phyloP scores from a whole-genome alignment of 371 early-diverging fungal genomes.

The Apophysomyces elegans region DNA sequence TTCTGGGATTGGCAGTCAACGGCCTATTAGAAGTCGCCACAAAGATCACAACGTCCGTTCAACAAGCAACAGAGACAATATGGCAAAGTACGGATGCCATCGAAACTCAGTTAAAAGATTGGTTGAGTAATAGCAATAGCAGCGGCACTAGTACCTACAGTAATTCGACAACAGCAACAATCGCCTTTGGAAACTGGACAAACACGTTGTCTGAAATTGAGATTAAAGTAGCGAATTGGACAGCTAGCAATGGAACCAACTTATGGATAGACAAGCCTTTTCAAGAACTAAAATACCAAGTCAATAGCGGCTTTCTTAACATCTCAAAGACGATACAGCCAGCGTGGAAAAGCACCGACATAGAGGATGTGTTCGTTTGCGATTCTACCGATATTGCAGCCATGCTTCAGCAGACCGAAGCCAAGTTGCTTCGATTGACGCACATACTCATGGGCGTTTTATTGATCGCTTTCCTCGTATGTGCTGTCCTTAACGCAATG shows the following conservation, averaged over 20 bases:
- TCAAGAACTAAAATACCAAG: constrained; percentile 20
- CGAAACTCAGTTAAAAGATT: constrained; percentile 1
- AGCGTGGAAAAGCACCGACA: neutral
- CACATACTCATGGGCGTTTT: neutral
- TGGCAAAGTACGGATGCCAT: constrained; percentile 15
- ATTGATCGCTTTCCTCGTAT: neutral
- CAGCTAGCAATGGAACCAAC: constrained; percentile 23
- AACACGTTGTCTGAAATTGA: constrained; percentile 23
- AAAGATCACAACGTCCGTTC: constrained; percentile 28
- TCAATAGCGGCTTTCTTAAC: constrained; percentile 18
- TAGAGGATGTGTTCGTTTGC: neutral
- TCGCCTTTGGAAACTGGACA: constrained; percentile 27
- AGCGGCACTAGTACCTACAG: neutral
- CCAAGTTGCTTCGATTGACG: too few species aligned
- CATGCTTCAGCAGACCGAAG: too few species aligned
- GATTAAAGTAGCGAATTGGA: constrained; percentile 31
- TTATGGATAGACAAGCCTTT: constrained; percentile 29
- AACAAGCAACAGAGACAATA: constrained; percentile 31
- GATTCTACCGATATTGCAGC: too few species aligned
- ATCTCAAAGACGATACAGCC: neutral
- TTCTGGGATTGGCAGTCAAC: constrained; percentile 38
- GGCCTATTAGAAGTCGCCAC: constrained; percentile 27
- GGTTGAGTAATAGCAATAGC: neutral
- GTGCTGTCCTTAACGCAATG: neutral
- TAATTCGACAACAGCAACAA: neutral